A percentile compares a stretch with the other conserved stretches of the same genome.
phyloP scores from a whole-genome alignment of 192 early-diverging fungal species.

The Coemansia sp. region DNA sequence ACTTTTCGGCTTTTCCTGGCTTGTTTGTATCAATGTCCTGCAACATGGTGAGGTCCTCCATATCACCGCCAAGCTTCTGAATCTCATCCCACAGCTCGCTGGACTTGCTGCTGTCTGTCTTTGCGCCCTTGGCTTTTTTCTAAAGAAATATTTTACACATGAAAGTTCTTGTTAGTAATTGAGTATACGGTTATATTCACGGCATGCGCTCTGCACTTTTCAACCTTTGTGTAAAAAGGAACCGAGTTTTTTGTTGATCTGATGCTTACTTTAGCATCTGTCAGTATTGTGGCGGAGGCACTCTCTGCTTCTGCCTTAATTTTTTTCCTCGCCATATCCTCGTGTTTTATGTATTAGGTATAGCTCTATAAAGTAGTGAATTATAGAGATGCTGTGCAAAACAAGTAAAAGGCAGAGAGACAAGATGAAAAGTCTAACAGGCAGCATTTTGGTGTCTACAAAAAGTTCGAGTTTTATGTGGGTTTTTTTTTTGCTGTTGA shows the following conservation, averaged over 20 bases:
- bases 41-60: constrained; percentile 61
- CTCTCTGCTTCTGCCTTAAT: neutral
- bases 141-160: neutral
- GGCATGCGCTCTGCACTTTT: neutral
- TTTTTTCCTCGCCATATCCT: constrained; percentile 20
- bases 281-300: neutral
- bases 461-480: neutral
- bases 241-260: neutral
- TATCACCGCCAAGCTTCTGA: constrained; percentile 62
- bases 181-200: neutral
- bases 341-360: neutral
- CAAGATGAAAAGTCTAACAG: neutral
- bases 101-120: constrained; percentile 1
- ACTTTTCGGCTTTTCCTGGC: constrained; percentile 21
- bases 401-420: neutral
- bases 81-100: constrained; percentile 62
- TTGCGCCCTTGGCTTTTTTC: neutral
- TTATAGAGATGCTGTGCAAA: neutral
- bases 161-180: neutral
- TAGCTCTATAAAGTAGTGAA: neutral
- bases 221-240: neutral
- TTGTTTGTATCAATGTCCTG: constrained; percentile 57
- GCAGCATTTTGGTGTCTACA: neutral
- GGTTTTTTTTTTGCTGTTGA: neutral
- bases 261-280: neutral